Conservation (phyloP, 169 alveolate genomes). For the Cryptosporidium bovis region DNA sequence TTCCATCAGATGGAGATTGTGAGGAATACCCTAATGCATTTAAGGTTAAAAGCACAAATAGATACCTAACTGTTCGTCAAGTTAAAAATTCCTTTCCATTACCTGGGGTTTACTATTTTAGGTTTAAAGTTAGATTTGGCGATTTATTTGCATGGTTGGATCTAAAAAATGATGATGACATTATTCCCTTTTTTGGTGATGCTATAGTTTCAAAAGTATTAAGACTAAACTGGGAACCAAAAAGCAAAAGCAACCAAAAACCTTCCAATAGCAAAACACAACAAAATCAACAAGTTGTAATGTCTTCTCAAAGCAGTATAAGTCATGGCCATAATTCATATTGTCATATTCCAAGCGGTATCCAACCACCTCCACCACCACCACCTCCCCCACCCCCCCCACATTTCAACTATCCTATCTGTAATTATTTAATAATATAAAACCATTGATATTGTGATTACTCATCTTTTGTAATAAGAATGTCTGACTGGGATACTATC, state of each 20-base stretch:
- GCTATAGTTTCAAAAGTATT: constrained; percentile 48
- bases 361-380: constrained; percentile 12
- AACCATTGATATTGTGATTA: neutral
- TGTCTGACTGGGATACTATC: constrained; percentile 76
- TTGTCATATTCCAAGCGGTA: constrained; percentile 9
- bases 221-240: constrained; percentile 53
- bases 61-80: constrained; percentile 16
- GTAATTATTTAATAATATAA: no score
- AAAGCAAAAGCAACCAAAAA: neutral
- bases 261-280: neutral
- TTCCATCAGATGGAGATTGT: constrained; percentile 58
- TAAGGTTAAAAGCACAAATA: constrained; percentile 5
- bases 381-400: constrained; percentile 41
- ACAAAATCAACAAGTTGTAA: no score
- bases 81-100: constrained; percentile 43
- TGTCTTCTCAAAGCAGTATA: neutral
- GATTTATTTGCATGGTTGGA: constrained; percentile 67
- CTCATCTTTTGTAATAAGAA: neutral
- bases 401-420: no score
- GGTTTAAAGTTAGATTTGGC: constrained; percentile 57
- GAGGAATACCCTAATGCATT: constrained; percentile 59
- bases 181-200: constrained; percentile 42
- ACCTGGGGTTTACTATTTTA: constrained; percentile 54
- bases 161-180: constrained; percentile 58
- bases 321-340: neutral